phyloP scores from a whole-genome alignment of 2,329 filamentous ascomycete genomes.

The Coniochaeta sp. region DNA sequence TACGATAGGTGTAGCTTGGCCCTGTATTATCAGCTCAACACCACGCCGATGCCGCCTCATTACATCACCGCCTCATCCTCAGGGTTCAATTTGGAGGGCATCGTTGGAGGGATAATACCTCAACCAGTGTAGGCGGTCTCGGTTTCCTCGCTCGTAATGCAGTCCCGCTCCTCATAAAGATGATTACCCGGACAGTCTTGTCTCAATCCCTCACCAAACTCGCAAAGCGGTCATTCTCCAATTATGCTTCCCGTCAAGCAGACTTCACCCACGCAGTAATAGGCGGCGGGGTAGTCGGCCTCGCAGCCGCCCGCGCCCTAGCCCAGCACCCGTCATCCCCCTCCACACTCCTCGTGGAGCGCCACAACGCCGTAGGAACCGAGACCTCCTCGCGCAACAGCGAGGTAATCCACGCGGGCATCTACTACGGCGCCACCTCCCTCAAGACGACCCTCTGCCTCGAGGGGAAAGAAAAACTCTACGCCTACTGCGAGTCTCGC shows the following conservation, averaged over 20 bases:
- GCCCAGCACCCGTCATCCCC: slow-evolving; percentile 50
- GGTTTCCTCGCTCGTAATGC: neutral
- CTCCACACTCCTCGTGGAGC: slow-evolving; percentile 73
- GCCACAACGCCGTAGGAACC: slow-evolving; percentile 66
- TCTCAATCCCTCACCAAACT: neutral
- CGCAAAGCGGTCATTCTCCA: slow-evolving; percentile 25
- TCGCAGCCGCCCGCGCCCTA: slow-evolving; percentile 70
- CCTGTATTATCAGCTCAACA: neutral
- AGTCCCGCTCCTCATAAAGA: neutral
- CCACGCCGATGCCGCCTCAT: neutral
- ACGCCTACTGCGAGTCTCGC: slow-evolving; percentile 64
- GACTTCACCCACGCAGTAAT: slow-evolving; percentile 47
- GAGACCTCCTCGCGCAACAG: slow-evolving; percentile 89
- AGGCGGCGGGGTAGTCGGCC: slow-evolving; percentile 63
- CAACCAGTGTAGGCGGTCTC: neutral
- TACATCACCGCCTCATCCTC: neutral
- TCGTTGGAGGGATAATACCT: neutral
- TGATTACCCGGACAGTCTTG: slow-evolving; percentile 7
- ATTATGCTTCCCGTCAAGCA: slow-evolving; percentile 21
- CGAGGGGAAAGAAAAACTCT: slow-evolving; percentile 67
- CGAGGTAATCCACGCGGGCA: slow-evolving; percentile 92
- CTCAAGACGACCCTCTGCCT: slow-evolving; percentile 84
- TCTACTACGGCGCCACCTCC: slow-evolving; percentile 74
- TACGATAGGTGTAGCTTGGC: no score
- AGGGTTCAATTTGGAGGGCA: neutral